phyloP scores from a whole-genome alignment of 2,329 filamentous ascomycete species.

The Fusarium pilosicola region DNA sequence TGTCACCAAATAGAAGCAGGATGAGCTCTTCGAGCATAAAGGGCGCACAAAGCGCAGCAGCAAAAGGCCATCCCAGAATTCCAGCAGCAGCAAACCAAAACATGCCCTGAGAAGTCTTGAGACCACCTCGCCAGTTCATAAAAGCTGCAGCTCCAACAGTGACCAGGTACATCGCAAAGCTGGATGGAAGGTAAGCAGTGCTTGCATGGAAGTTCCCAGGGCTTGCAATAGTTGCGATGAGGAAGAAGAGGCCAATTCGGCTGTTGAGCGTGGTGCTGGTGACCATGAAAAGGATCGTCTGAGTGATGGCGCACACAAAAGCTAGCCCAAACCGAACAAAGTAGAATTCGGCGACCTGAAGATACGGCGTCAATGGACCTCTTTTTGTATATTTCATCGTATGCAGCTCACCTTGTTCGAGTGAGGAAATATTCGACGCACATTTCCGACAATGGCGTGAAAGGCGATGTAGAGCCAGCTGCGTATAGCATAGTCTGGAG shows the following conservation, averaged over 20 bases:
- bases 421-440: slow-evolving; percentile 71
- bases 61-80: slow-evolving; percentile 94
- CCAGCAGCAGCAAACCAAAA: slow-evolving; percentile 90
- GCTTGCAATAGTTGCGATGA: slow-evolving; percentile 79
- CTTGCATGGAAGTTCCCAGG: slow-evolving; percentile 95
- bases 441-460: slow-evolving; percentile 77
- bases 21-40: slow-evolving; percentile 83
- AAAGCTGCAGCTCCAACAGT: slow-evolving; percentile 90
- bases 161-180: slow-evolving; percentile 94
- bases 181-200: slow-evolving; percentile 87
- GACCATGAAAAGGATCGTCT: slow-evolving; percentile 82
- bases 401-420: slow-evolving; percentile 62
- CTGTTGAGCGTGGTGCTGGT: slow-evolving; percentile 82
- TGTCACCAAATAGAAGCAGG: slow-evolving; percentile 62
- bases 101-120: slow-evolving; percentile 84
- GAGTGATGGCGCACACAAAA: slow-evolving; percentile 79
- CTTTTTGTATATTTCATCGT: neutral
- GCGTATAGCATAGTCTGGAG: slow-evolving; percentile 91
- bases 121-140: slow-evolving; percentile 85
- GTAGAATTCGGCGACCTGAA: slow-evolving; percentile 80
- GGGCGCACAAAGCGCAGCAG: slow-evolving; percentile 81
- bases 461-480: slow-evolving; percentile 92
- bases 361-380: slow-evolving; percentile 8
- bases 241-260: slow-evolving; percentile 85
- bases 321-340: slow-evolving; percentile 81